Base-by-base conservation (phyloP, 1,139 yeast species). In the Sugiyamaella pinicola region DNA sequence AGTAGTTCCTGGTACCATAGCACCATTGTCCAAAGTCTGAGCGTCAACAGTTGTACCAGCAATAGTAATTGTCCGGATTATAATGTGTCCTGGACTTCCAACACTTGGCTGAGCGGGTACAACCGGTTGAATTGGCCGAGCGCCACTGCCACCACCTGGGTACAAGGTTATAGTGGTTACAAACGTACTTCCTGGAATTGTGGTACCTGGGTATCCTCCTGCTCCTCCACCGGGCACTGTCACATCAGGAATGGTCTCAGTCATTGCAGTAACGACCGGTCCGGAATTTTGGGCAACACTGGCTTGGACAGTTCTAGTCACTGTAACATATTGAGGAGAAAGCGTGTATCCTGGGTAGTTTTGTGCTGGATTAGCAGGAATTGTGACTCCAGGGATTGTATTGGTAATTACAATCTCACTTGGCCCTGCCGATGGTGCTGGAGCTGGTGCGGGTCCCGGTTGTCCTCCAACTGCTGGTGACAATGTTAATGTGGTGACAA, bases 11-110 rank as follows among this genome's bases (percentile, higher is more conserved):
- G 58, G 58, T 2, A 51, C 34, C 17, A 60, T 55, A 10, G 44
- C 31, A 29, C 54, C 57, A 18, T 29, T 24, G n/a, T 47, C 43
- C 15, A 51, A 37, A n/a, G 56, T 52, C n/a, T 51, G 46, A 4
- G 55, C 52, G 18, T 47, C 49, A 26, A 51, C 28, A 12, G 61
- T 54, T 3, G 61, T 55, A 4, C 58, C 64, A 13, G 58, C 60
- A 29, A 61, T 49, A 17, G 50, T 48, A 17, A 51, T 50, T 7
- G 57, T 60, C 12, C 39, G 46, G 31, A 55, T 53, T 52, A 46
- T 58, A 48, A 40, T 54, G 38, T 12, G 60, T 54, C 38, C 47
- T 21, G 41, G 22, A 12, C 18, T 19, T 29, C 52, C 33, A 35
- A 45, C 13, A 41, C 12, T 18, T 24, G 47, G 33, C 26, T 47